Percentiles rank a stretch among this genome's conserved stretches.
Conservation (phyloP, 2,329 filamentous ascomycete genomes). For the Pleomassaria siparia region DNA sequence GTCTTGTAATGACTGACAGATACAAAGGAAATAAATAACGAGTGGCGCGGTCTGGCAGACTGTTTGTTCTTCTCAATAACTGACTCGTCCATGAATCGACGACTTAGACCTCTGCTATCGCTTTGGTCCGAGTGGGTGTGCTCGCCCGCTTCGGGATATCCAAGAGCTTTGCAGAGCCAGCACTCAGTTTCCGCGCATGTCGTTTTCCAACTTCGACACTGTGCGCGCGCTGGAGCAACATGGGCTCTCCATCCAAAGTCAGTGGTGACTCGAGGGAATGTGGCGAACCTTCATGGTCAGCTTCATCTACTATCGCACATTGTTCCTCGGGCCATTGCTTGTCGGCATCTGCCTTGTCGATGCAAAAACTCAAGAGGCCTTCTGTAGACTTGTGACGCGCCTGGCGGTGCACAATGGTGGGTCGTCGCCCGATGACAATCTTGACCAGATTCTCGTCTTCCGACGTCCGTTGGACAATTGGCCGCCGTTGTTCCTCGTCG, state of each 20-base stretch:
- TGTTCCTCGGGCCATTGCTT: constrained; percentile 24
- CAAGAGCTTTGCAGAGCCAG: constrained; percentile 74
- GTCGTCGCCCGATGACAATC: constrained; percentile 56
- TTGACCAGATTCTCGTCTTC: constrained; percentile 51
- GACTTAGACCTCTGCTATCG: constrained; percentile 24
- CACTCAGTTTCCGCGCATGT: constrained; percentile 72
- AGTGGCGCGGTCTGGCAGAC: constrained; percentile 37
- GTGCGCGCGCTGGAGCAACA: constrained; percentile 62
- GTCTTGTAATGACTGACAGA: constrained; percentile 29
- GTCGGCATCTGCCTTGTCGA: constrained; percentile 19
- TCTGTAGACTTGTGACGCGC: constrained; percentile 62
- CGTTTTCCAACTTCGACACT: constrained; percentile 68
- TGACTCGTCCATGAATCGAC: constrained; percentile 16
- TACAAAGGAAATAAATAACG: constrained; percentile 42
- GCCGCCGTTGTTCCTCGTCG: constrained; percentile 27
- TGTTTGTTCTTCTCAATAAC: constrained; percentile 15
- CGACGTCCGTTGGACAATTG: constrained; percentile 17
- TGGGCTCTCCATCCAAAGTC: constrained; percentile 32
- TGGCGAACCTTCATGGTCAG: constrained; percentile 31
- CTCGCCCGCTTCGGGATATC: constrained; percentile 57
- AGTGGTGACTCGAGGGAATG: constrained; percentile 34
- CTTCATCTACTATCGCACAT: constrained; percentile 35
- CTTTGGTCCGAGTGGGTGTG: constrained; percentile 26
- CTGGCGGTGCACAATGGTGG: constrained; percentile 65
- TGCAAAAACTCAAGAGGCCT: constrained; percentile 58